A percentile compares a stretch with the other conserved stretches of the same genome.
phyloP scores from a whole-genome alignment of 2,329 filamentous ascomycete species.

The Fusarium newnesense region DNA sequence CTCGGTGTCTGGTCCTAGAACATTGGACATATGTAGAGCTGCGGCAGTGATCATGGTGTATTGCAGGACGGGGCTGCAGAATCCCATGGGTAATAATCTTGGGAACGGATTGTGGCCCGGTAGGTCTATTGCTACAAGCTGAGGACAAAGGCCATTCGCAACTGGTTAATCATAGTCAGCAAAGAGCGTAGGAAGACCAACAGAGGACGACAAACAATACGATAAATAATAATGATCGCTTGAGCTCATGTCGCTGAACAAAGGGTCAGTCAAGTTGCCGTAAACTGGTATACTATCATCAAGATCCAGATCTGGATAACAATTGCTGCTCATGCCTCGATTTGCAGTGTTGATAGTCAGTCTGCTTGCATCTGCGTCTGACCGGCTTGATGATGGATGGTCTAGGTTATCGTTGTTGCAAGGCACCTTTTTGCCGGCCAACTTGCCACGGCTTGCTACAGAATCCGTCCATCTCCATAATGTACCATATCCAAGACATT shows the following conservation, averaged over 20 bases:
- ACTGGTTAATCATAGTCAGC: background rate
- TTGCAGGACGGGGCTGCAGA: background rate
- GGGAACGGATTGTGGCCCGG: slow-evolving; percentile 5
- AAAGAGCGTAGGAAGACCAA: too few species aligned
- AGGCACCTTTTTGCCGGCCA: background rate
- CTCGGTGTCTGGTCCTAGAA: background rate
- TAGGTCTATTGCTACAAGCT: slow-evolving; percentile 8
- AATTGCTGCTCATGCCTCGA: background rate
- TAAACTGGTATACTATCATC: background rate
- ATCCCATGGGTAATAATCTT: background rate
- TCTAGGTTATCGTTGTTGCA: background rate
- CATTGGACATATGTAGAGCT: slow-evolving; percentile 12
- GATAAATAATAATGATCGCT: slow-evolving; percentile 9
- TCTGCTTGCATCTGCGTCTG: background rate
- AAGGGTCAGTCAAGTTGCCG: background rate
- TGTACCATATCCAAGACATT: slow-evolving; percentile 4
- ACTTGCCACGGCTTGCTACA: background rate
- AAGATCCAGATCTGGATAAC: fast-evolving
- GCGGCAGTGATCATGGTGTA: slow-evolving; percentile 7
- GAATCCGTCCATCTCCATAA: slow-evolving; percentile 8
- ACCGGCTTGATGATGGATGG: background rate
- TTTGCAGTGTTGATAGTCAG: background rate
- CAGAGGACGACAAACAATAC: background rate
- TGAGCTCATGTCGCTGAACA: background rate
- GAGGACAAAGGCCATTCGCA: background rate